These are phyloP conservation scores for Stemphylium lycopersici DNA, from an alignment of 2,329 filamentous ascomycete genomes.

Conservation along the genomic window DNA sequence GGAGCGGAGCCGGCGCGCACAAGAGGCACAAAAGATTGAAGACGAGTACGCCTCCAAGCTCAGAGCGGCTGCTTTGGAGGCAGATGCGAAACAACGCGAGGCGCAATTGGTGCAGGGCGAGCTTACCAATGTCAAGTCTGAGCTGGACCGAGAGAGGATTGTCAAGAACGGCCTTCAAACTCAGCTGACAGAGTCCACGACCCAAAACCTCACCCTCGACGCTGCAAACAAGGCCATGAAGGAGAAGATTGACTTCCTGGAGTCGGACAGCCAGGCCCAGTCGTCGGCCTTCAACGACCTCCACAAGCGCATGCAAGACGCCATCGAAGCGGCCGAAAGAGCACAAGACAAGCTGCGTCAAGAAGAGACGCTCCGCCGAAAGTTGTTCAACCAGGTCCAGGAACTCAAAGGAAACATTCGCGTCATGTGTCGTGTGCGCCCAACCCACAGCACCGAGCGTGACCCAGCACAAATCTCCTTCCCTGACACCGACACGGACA, in stretches of 20 bases:
- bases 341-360: conserved; percentile 83
- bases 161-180: conserved; percentile 64
- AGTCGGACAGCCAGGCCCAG: conserved; percentile 87
- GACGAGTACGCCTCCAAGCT: conserved; percentile 60
- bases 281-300: conserved; percentile 84
- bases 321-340: conserved; percentile 70
- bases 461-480: conserved; percentile 76
- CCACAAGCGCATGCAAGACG: conserved; percentile 79
- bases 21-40: conserved; percentile 71
- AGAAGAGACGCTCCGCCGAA: conserved; percentile 87
- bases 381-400: conserved; percentile 96
- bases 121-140: conserved; percentile 54
- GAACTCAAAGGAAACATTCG: conserved; percentile 98
- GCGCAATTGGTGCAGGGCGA: conserved; percentile 57
- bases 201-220: conserved; percentile 65
- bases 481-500: conserved; percentile 79
- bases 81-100: conserved; percentile 63
- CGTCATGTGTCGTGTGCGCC: conserved; percentile 95
- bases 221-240: conserved; percentile 75
- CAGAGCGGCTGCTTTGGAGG: conserved; percentile 64
- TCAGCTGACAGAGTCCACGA: conserved; percentile 53
- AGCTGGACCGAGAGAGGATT: conserved; percentile 63
- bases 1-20: conserved; percentile 62
- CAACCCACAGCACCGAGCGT: conserved; percentile 65
- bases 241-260: conserved; percentile 85